These are phyloP conservation scores for Carallia brachiata DNA, from an alignment of 345 rosid species.

Conservation along the genomic window DNA sequence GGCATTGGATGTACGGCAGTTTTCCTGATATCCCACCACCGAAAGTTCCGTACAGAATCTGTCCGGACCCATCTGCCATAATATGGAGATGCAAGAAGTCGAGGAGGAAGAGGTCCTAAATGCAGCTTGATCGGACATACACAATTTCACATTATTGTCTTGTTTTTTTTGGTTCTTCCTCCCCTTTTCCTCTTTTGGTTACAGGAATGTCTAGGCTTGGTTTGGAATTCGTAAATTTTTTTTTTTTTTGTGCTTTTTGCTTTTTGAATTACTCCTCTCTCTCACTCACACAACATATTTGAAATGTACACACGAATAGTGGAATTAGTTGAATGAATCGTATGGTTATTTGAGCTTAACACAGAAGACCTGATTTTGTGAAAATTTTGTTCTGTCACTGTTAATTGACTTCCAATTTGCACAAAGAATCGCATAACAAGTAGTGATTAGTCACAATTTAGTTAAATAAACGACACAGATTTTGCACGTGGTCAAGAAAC, in stretches of 20 bases:
- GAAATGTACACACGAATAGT: constrained; percentile 14
- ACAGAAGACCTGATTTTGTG: no score
- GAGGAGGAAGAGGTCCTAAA: constrained; percentile 28
- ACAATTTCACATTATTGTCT: not conserved
- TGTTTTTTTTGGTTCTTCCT: not conserved
- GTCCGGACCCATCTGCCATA: constrained; percentile 75
- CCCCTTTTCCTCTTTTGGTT: not conserved
- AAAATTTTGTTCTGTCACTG: not conserved
- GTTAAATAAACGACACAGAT: no score
- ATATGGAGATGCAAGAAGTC: constrained; percentile 71
- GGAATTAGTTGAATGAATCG: constrained; percentile 2
- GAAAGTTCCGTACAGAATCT: constrained; percentile 62
- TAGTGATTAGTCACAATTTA: no score
- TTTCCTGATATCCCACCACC: constrained; percentile 54
- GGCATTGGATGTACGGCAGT: constrained; percentile 36
- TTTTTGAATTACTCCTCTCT: not conserved
- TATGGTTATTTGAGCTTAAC: not conserved
- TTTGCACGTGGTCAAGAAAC: no score
- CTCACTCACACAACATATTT: not conserved
- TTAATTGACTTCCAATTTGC: no score
- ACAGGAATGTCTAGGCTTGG: not conserved
- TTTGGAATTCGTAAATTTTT: not conserved
- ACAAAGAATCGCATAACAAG: no score
- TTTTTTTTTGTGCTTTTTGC: not conserved
- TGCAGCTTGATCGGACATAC: not conserved